Evolutionary conservation across 2,329 filamentous ascomycete genomes (phyloP).

Genomic region (Cladosporium oxysporum): DNA sequence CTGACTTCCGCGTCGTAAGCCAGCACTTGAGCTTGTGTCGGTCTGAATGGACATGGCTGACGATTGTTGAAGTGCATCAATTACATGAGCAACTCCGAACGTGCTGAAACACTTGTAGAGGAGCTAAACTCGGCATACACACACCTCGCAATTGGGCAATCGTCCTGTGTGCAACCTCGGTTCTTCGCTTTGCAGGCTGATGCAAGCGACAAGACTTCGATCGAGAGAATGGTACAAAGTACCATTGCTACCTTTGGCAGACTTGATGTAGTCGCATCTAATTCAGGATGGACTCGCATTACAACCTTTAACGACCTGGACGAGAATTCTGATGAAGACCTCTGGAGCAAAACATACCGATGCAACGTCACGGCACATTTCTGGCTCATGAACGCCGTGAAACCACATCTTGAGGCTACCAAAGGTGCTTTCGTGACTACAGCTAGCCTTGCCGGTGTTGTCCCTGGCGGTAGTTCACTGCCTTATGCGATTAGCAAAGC

Average conservation of each 20-base stretch:
- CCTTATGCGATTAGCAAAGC: conserved; percentile 1
- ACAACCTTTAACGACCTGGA: background rate
- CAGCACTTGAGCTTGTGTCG: background rate
- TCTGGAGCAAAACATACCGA: conserved; percentile 1
- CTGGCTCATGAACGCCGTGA: background rate
- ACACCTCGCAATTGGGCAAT: background rate
- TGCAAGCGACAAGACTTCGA: background rate
- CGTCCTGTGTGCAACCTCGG: background rate
- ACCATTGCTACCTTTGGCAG: background rate
- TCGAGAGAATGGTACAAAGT: background rate
- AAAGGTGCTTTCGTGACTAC: background rate
- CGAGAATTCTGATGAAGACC: background rate
- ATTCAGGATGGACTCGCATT: background rate
- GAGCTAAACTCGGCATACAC: background rate
- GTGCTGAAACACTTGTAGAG: background rate
- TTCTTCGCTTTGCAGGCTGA: background rate
- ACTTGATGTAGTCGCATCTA: background rate
- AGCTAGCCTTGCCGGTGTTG: background rate
- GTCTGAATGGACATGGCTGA: background rate
- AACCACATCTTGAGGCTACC: background rate
- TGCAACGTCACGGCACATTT: conserved; percentile 1
- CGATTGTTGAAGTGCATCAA: background rate
- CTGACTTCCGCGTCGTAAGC: background rate
- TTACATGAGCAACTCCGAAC: background rate
- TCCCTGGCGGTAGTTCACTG: background rate